Conservation (phyloP, 192 early-diverging fungal species). For the Coemansia sp. region DNA sequence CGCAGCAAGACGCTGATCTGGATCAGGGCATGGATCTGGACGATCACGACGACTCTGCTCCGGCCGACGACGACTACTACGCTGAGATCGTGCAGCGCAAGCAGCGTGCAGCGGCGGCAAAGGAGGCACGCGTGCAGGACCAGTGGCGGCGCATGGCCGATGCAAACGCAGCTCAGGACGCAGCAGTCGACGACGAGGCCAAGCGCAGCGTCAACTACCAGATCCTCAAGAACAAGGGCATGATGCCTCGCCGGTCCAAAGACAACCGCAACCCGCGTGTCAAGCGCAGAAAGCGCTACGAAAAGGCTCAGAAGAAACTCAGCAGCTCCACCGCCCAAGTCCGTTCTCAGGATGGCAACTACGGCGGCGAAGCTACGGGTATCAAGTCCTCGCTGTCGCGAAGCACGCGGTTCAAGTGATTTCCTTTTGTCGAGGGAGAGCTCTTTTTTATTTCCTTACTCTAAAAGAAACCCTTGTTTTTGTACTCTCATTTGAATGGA, state of each 20-base stretch:
- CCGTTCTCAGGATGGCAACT: conserved; percentile 69
- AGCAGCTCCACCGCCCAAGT: conserved; percentile 71
- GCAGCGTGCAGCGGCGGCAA: conserved; percentile 51
- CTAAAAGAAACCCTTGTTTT: neutral
- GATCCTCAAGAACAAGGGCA: conserved; percentile 95
- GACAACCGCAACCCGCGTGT: conserved; percentile 93
- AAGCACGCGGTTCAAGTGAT: conserved; percentile 66
- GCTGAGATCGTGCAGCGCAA: conserved; percentile 55
- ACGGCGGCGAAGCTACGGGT: conserved; percentile 92
- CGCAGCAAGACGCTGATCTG: conserved; percentile 60
- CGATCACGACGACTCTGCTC: conserved; percentile 24
- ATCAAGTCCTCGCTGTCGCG: conserved; percentile 85
- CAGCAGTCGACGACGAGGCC: conserved; percentile 48
- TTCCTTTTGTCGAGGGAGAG: too few species aligned
- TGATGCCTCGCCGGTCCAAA: conserved; percentile 89
- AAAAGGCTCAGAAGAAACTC: conserved; percentile 88
- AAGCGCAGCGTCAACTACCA: conserved; percentile 84
- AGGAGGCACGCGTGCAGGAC: conserved; percentile 52
- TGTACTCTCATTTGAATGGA: neutral
- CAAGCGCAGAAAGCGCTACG: conserved; percentile 86
- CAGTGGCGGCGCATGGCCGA: conserved; percentile 44
- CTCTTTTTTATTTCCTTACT: too few species aligned
- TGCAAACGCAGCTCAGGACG: conserved; percentile 56
- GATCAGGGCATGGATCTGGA: conserved; percentile 57
- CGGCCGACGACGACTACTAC: conserved; percentile 59